Percentiles rank a stretch among this genome's conserved stretches.
Conservation (phyloP, 2,329 filamentous ascomycete genomes). For the Pyrenochaeta sp. region DNA sequence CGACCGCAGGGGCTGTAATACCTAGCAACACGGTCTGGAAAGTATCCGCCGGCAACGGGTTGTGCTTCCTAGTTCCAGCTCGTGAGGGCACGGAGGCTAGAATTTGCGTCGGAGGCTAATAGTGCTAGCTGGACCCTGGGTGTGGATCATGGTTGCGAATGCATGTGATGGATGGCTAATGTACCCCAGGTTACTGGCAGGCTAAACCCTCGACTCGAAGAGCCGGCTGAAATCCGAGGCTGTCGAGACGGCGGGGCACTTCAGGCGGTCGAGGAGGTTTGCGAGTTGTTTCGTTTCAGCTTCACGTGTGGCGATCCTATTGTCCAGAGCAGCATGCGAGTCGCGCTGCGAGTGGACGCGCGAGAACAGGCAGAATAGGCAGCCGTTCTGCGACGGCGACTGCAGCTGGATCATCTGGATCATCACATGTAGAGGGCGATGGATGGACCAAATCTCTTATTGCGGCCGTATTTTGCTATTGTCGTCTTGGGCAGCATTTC, state of each 20-base stretch:
- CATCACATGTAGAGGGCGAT: too few relatives aligned
- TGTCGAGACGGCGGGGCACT: conserved; percentile 11
- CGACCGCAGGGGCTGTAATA: conserved; percentile 6
- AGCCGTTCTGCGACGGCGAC: conserved; percentile 6
- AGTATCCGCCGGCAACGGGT: conserved; percentile 2
- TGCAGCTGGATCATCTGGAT: too few relatives aligned
- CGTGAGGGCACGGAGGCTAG: conserved; percentile 31
- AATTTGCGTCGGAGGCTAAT: conserved; percentile 32
- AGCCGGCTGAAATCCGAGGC: conserved; percentile 7
- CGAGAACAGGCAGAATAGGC: conserved; percentile 15
- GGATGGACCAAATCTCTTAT: too few relatives aligned
- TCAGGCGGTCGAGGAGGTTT: conserved; percentile 26
- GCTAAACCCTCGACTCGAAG: conserved; percentile 4
- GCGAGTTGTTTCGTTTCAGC: conserved; percentile 28
- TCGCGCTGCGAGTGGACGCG: conserved; percentile 3
- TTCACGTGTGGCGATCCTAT: conserved; percentile 4
- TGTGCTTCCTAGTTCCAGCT: conserved; percentile 10
- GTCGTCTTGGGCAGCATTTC: neutral
- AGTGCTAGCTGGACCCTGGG: conserved; percentile 34
- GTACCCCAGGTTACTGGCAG: conserved; percentile 41
- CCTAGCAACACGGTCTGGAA: conserved; percentile 4
- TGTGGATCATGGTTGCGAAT: conserved; percentile 23
- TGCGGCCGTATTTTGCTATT: neutral
- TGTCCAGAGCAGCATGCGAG: conserved; percentile 8
- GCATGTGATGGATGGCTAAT: conserved; percentile 40